A percentile compares a stretch with the other conserved stretches of the same genome.
Evolutionary conservation across 192 early-diverging fungal species (phyloP).

Genomic region (Coemansia sp.): DNA sequence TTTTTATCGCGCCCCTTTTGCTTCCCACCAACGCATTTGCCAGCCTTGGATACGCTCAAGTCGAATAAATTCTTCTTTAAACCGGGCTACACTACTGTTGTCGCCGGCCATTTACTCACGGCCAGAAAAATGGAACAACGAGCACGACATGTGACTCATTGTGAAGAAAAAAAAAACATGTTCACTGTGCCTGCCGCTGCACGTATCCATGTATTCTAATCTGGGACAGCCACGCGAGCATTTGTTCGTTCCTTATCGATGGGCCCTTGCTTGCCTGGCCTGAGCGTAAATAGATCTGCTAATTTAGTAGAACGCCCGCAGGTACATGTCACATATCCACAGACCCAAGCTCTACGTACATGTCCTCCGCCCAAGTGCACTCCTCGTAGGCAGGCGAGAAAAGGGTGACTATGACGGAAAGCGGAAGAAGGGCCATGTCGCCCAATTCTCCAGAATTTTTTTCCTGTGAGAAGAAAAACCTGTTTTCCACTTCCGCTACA

Average conservation of each 20-base stretch:
- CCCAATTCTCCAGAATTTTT: background rate
- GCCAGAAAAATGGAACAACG: background rate
- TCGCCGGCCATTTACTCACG: background rate
- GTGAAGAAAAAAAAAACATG: too few relatives aligned
- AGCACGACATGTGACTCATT: slow-evolving; percentile 7
- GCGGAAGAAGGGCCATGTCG: background rate
- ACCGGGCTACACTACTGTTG: background rate
- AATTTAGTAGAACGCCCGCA: background rate
- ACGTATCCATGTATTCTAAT: background rate
- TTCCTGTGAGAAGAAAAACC: background rate
- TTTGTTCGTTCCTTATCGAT: slow-evolving; percentile 1
- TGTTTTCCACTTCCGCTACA: background rate
- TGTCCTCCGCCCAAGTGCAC: too few relatives aligned
- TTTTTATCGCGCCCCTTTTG: background rate
- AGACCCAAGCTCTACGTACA: background rate
- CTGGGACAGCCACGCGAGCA: background rate
- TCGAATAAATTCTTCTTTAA: background rate
- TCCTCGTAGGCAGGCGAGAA: background rate
- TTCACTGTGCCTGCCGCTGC: background rate
- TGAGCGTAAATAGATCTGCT: background rate
- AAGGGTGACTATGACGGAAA: background rate
- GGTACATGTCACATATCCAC: background rate
- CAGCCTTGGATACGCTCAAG: background rate
- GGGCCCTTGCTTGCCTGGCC: background rate
- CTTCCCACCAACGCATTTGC: background rate